Evolutionary conservation across 2,329 filamentous ascomycete species (phyloP).

Genomic region (Ophiostoma montium): DNA sequence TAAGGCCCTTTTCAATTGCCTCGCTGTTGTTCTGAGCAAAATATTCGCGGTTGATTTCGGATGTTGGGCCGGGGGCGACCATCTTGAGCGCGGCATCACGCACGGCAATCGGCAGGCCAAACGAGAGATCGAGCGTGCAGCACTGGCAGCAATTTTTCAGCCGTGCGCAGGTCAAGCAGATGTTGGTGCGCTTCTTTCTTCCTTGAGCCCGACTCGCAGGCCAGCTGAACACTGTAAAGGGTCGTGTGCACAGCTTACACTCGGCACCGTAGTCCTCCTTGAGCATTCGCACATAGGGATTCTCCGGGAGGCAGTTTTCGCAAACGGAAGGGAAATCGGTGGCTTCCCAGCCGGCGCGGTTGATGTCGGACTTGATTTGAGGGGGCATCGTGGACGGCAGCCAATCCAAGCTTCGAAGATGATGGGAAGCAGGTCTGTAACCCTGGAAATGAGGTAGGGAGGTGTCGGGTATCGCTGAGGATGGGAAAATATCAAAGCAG

Average conservation of each 20-base stretch:
- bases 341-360: constrained; percentile 90
- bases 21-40: constrained; percentile 96
- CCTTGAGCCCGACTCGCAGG: constrained; percentile 76
- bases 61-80: constrained; percentile 85
- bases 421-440: too few relatives aligned
- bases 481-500: neutral
- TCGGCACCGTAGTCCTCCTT: constrained; percentile 91
- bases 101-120: constrained; percentile 86
- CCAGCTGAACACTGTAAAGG: constrained; percentile 94
- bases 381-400: constrained; percentile 44
- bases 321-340: constrained; percentile 80
- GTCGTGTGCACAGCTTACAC: constrained; percentile 80
- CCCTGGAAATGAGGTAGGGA: too few relatives aligned
- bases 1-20: constrained; percentile 76
- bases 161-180: constrained; percentile 90
- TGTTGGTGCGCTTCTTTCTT: constrained; percentile 84
- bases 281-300: constrained; percentile 97
- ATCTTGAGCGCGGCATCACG: constrained; percentile 95
- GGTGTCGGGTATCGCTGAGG: too few relatives aligned
- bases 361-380: constrained; percentile 91
- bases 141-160: constrained; percentile 98
- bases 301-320: constrained; percentile 89
- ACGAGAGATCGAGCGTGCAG: constrained; percentile 96
- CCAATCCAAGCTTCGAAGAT: too few relatives aligned
- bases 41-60: constrained; percentile 89